Evolutionary conservation across 805 yeast species (phyloP), one percentile per base, ranked within the genome.

Genomic region (Barnettozyma californica): DNA sequence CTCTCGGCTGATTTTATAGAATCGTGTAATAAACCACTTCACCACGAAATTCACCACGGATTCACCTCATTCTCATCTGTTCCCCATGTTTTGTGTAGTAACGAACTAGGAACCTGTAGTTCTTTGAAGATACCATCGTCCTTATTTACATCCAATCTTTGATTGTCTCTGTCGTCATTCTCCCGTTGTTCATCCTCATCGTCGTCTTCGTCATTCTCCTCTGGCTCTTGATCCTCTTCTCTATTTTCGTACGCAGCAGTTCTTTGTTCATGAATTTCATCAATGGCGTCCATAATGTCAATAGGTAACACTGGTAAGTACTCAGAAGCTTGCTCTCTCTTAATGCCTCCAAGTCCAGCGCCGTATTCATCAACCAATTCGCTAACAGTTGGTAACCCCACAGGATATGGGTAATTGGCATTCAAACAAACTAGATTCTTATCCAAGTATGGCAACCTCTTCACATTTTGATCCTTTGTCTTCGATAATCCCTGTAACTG

Each of bases 301-400:
- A 80, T 67, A 0, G 96, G 92, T 42, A 90, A 66, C 20, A 79
- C 68, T 1, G 97, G 97, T 61, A 83, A 87, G 59, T 74, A 83
- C 46, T 75, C 68, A 48, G 71, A 69, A 18, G 85, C 77, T 45
- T 81, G 75, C 19, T 70, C 68, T 37, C 71, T 71, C 46, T 78
- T 74, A 1, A 78, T 65, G 2, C 88, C 87, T 4, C 87, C 84
- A 16, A 81, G 60, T 9, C 91, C 90, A 1, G 87, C 78, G 2
- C 96, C 95, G 72, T 88, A 92, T 39, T 76, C 75, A 48, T 77
- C 80, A 23, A 88, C 74, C 63, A 89, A 67, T 64, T 92, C 97
- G 2, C 78, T 68, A 9, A 80, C 59, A n/a, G 83, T 81, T 1
- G 97, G 97, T 26, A 89, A 66, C 1, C 79, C 76, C 27, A 87